Percentiles rank a stretch among this genome's conserved stretches.
Conservation (phyloP, 805 yeast genomes). For the Saccharomycopsis sp. region DNA sequence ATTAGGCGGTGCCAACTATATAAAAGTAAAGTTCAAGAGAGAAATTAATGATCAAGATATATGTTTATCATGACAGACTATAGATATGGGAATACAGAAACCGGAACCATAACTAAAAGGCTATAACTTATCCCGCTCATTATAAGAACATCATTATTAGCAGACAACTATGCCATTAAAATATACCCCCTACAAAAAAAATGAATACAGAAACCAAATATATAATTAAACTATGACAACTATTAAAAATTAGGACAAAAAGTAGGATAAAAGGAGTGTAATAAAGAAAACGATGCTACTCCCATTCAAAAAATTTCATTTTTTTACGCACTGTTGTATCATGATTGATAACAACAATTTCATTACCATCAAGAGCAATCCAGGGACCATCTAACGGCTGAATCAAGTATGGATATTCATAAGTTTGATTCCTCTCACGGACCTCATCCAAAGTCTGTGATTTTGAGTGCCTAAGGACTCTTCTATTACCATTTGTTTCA, state of each 20-base stretch:
- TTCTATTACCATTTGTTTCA: conserved; percentile 2
- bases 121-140: too few relatives aligned
- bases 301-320: conserved; percentile 39
- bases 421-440: conserved; percentile 63
- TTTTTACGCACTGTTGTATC: conserved; percentile 34
- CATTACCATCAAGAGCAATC: conserved; percentile 58
- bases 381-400: conserved; percentile 80
- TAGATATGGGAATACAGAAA: too few relatives aligned
- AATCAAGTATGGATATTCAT: conserved; percentile 70
- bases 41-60: too few relatives aligned
- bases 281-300: conserved; percentile 22
- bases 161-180: too few relatives aligned
- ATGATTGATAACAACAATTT: conserved; percentile 42
- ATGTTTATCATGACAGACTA: not conserved
- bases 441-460: conserved; percentile 64
- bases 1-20: too few relatives aligned
- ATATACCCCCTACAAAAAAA: not conserved
- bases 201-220: not conserved
- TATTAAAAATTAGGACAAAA: not conserved
- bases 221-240: not conserved
- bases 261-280: not conserved
- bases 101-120: too few relatives aligned
- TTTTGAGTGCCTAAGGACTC: conserved; percentile 16
- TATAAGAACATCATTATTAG: too few relatives aligned
- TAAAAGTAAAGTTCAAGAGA: too few relatives aligned